Evolutionary conservation across 164 flowering plant genomes (phyloP), one percentile per base, ranked within the genome.

Genomic region (Nymphaea colorata): DNA sequence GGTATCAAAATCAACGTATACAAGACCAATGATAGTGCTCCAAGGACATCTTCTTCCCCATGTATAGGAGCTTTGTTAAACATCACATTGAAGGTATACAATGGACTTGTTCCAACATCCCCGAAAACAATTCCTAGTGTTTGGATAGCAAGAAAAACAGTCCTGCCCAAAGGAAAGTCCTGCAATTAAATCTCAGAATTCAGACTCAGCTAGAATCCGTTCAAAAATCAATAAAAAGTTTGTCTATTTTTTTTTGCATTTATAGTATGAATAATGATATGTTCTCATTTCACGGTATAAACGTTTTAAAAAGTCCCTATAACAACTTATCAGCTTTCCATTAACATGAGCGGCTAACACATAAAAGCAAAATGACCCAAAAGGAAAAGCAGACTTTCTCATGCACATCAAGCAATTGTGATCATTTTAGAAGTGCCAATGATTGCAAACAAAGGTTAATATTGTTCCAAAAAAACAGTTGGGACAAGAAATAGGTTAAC

Each of bases 51-150:
- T 79, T 95, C 96, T 73, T 82, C 65, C 63, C 86, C 91, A 12
- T 76, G 79, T 64, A 88, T 88, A 53, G 97, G 96, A 41, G 89
- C 85, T 77, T 90, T 95, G 76, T 76, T 86, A 69, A 95, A 92
- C 96, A 95, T 92, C 73, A 95, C 98, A 76, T 87, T 85, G 77
- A 95, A 95, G 36, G 98, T 85, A 80, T 95, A 95, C 64, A 95
- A 77, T 12, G 98, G 99, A 80, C 99, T 95, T 68, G 97, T 92
- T 72, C 99, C 99, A 76, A 92, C 95, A 86, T 95, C 99, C 73
- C 99, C 99, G 80, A 87, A 95, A 18, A 95, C 98, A 77, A 95
- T 85, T 60, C 97, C 98, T 65, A 95, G 88, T 11, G 99, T 89
- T 80, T 95, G 99, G 70, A 84, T 84, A 63, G 86, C 88, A 75